phyloP scores from a whole-genome alignment of 805 yeast genomes.

The Lipomyces sp. region DNA sequence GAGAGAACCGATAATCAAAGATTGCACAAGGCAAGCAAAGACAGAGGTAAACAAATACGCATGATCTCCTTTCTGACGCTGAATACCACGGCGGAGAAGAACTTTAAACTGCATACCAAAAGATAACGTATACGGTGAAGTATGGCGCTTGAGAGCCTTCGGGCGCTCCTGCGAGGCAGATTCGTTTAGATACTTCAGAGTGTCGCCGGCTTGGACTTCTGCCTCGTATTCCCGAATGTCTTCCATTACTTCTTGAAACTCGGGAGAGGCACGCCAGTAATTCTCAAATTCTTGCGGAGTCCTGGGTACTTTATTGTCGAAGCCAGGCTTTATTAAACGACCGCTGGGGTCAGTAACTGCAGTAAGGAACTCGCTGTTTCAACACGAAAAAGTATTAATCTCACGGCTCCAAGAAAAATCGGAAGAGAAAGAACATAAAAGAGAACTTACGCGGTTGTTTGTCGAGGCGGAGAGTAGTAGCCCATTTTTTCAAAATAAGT shows the following conservation, averaged over 20 bases:
- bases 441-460: conserved; percentile 50
- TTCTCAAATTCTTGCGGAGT: conserved; percentile 60
- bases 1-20: conserved; percentile 61
- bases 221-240: conserved; percentile 48
- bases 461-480: conserved; percentile 58
- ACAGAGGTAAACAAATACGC: conserved; percentile 47
- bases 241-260: conserved; percentile 41
- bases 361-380: conserved; percentile 7
- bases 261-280: conserved; percentile 54
- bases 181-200: conserved; percentile 39
- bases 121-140: conserved; percentile 47
- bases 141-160: conserved; percentile 40
- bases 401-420: no score
- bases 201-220: conserved; percentile 35
- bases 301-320: conserved; percentile 52
- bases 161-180: conserved; percentile 43
- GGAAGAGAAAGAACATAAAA: not conserved
- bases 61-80: conserved; percentile 55
- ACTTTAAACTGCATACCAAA: conserved; percentile 46
- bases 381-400: not conserved
- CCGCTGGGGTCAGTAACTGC: conserved; percentile 55
- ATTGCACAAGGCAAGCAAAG: conserved; percentile 51
- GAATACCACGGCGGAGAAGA: conserved; percentile 36
- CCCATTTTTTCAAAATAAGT: conserved; percentile 64
- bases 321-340: conserved; percentile 49